Conservation (phyloP, 352 stramenopile genomes). For the Pythium apleroticum region DNA sequence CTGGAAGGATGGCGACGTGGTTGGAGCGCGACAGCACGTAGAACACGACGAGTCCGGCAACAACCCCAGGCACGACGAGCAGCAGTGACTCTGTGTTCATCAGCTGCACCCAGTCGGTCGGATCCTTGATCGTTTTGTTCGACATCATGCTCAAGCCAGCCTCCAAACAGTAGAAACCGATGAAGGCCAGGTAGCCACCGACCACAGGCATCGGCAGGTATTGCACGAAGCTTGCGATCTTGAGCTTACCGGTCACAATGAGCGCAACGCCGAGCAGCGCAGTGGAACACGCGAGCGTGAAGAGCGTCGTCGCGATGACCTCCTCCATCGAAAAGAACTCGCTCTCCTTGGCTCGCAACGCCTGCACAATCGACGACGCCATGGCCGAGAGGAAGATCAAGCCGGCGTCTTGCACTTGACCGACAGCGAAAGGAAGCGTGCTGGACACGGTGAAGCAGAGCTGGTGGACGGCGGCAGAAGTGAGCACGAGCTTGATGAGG, state of each 20-base stretch:
- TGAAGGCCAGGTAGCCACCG: slow-evolving; percentile 97
- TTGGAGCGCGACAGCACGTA: slow-evolving; percentile 78
- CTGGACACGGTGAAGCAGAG: slow-evolving; percentile 87
- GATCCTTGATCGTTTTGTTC: slow-evolving; percentile 87
- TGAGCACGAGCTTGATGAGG: slow-evolving; percentile 94
- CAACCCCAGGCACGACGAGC: slow-evolving; percentile 84
- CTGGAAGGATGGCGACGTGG: slow-evolving; percentile 81
- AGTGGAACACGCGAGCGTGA: slow-evolving; percentile 92
- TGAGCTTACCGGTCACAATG: slow-evolving; percentile 94
- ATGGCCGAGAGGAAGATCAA: slow-evolving; percentile 99
- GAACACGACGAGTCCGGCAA: slow-evolving; percentile 84
- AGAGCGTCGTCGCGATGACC: slow-evolving; percentile 92
- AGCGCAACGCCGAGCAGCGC: slow-evolving; percentile 91
- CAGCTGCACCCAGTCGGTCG: slow-evolving; percentile 83
- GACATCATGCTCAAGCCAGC: slow-evolving; percentile 88
- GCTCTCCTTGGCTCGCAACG: slow-evolving; percentile 60
- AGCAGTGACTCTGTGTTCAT: slow-evolving; percentile 73
- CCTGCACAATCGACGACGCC: slow-evolving; percentile 87
- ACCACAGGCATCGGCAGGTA: slow-evolving; percentile 97
- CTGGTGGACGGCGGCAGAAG: slow-evolving; percentile 81
- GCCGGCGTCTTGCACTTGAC: slow-evolving; percentile 97
- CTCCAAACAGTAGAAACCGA: slow-evolving; percentile 92
- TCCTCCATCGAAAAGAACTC: slow-evolving; percentile 71
- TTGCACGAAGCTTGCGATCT: slow-evolving; percentile 95
- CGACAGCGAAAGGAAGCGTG: slow-evolving; percentile 96